These are phyloP conservation scores for Butyriboletus loyo DNA, from an alignment of 768 basidiomycete genomes.

Conservation along the genomic window DNA sequence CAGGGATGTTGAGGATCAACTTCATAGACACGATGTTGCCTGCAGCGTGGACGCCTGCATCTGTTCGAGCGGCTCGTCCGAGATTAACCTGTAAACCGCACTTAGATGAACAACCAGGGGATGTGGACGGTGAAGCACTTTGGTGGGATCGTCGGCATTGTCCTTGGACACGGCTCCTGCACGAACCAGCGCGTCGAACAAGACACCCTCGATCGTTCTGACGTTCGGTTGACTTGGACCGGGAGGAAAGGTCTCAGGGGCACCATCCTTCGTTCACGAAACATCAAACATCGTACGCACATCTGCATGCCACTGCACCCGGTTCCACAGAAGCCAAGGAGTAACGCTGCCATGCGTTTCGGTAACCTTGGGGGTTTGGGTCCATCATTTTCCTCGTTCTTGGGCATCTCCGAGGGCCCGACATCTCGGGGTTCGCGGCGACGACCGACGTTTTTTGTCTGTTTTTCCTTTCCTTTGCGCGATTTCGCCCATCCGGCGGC, in stretches of 20 bases:
- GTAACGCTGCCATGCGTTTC: constrained; percentile 79
- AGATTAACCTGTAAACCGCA: constrained; percentile 62
- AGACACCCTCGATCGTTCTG: constrained; percentile 83
- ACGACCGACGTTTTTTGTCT: constrained; percentile 35
- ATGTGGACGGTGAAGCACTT: constrained; percentile 46
- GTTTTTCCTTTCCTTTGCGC: constrained; percentile 36
- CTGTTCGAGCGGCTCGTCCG: constrained; percentile 88
- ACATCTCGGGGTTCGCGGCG: constrained; percentile 44
- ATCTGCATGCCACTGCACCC: constrained; percentile 96
- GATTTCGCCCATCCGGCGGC: constrained; percentile 34
- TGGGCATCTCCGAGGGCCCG: constrained; percentile 27
- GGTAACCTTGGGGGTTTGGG: constrained; percentile 60
- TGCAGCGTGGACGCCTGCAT: constrained; percentile 96
- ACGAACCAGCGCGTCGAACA: constrained; percentile 86
- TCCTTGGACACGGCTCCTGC: constrained; percentile 93
- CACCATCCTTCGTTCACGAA: no score
- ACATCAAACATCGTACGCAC: constrained; percentile 47
- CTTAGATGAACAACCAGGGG: neutral
- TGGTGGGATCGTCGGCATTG: constrained; percentile 87
- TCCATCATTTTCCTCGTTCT: constrained; percentile 11
- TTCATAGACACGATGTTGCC: constrained; percentile 92
- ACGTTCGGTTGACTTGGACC: constrained; percentile 58
- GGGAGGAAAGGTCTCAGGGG: neutral
- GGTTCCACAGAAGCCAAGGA: constrained; percentile 90
- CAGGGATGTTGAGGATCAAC: constrained; percentile 77